Base-by-base conservation (phyloP, 129 eudicot genomes). In the Saussurea involucrata region DNA sequence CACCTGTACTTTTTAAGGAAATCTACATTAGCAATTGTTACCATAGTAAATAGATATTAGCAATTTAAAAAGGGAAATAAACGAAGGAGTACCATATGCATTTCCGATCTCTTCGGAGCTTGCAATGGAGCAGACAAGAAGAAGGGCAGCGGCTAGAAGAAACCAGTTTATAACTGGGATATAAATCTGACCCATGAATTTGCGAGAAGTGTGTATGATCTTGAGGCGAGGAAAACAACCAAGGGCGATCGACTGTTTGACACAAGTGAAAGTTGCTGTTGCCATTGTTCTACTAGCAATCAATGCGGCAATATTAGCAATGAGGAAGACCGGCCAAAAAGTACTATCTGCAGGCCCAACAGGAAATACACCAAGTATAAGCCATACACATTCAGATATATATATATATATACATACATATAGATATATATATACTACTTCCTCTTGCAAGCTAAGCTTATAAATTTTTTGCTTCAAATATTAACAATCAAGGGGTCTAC, bases 181-280 rank as follows among this genome's bases (percentile, higher is more conserved):
- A 75, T 95, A 95, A 76, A 95, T 95, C 71, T 95, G 97, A 53
- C 97, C 98, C 98, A 91, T 95, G 87, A 91, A 91, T 42, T 91
- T 95, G 68, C 94, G 87, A 42, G 98, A 95, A 32, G 97, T 95
- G 73, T 95, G 98, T 58, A 95, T 80, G 66, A 95, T 95, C 79
- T 95, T 95, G 9, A 95, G 92, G 60, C 96, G 92, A 75, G 98
- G 98, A 78, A 95, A 95, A 86, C 98, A 95, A 60, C 98, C 98
- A 21, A 95, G 98, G 0, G 96, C 85, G 63, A 92, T 86, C 49
- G 98, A 95, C 68, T 95, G 97, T 80, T 95, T 95, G 68, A 95
- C 88, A 73, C 98, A 95, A 36, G 96, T 89, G 78, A 95, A 95
- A 24, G 98, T 89, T 36, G 98, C 98, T 33, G 96, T 89, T 27